These are phyloP conservation scores for Suhomyces chickasaworum DNA, from an alignment of 1,139 yeast species.

Conservation along the genomic window DNA sequence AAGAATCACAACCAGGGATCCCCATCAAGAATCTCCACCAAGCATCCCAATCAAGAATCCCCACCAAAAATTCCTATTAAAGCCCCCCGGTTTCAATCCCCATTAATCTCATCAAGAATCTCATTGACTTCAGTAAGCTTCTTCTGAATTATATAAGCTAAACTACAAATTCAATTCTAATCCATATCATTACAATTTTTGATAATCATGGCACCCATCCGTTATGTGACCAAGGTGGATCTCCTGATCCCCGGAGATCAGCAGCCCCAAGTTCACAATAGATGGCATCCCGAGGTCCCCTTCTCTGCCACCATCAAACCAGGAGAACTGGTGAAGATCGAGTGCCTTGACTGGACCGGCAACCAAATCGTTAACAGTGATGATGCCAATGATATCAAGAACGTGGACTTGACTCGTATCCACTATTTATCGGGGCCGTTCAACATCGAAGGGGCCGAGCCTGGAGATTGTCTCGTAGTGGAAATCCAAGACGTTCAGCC, in stretches of 20 bases:
- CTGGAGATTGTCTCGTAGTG: constrained; percentile 51
- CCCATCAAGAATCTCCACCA: too few relatives aligned
- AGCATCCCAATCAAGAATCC: too few relatives aligned
- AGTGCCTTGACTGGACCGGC: constrained; percentile 57
- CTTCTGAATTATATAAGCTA: too few relatives aligned
- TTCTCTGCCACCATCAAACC: constrained; percentile 37
- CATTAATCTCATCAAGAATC: neutral
- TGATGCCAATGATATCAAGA: constrained; percentile 46
- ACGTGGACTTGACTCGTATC: constrained; percentile 45
- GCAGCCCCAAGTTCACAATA: constrained; percentile 49
- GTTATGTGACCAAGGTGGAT: constrained; percentile 33
- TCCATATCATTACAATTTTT: too few relatives aligned
- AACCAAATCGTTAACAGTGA: constrained; percentile 50
- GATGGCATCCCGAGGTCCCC: constrained; percentile 58
- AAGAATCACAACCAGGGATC: too few relatives aligned
- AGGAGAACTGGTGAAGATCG: constrained; percentile 47
- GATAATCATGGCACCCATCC: constrained; percentile 7
- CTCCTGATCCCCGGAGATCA: constrained; percentile 44
- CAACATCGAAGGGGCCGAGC: constrained; percentile 44
- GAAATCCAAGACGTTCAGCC: constrained; percentile 56
- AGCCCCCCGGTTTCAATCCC: neutral
- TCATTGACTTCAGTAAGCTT: neutral
- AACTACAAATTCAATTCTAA: too few relatives aligned
- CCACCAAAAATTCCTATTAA: neutral
- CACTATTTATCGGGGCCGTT: constrained; percentile 54